Conservation (phyloP, 176 grass and related monocot genomes). For the Saccharum officinarum region DNA sequence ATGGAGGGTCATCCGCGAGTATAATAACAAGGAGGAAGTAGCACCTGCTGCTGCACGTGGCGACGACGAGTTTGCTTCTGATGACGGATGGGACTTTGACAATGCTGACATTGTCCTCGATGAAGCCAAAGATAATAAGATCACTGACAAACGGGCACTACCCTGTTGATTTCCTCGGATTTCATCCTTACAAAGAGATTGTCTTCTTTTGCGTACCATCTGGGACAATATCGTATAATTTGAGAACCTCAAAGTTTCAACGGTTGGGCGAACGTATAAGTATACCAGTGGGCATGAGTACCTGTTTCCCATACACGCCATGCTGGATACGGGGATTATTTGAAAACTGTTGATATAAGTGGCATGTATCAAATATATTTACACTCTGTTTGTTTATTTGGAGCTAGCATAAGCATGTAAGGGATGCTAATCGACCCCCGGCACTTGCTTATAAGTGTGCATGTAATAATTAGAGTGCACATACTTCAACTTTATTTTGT, state of each 20-base stretch:
- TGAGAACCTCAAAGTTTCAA: neutral
- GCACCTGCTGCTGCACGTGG: neutral
- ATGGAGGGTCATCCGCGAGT: neutral
- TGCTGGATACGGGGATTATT: too few relatives aligned
- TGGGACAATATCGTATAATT: neutral
- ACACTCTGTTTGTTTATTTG: neutral
- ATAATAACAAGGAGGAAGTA: too few relatives aligned
- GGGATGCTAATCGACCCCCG: neutral
- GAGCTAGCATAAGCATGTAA: neutral
- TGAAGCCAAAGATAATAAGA: neutral
- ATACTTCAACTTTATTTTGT: neutral
- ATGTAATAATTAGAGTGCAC: neutral
- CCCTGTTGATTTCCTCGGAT: neutral
- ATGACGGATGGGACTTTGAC: neutral
- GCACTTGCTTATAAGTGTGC: neutral
- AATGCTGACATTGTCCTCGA: neutral
- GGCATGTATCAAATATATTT: neutral
- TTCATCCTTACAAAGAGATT: constrained; percentile 21
- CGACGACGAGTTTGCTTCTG: neutral
- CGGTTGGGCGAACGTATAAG: neutral
- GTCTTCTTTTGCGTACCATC: neutral
- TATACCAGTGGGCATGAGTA: neutral
- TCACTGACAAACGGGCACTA: too few relatives aligned
- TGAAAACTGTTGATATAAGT: too few relatives aligned
- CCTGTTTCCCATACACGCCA: neutral